Percentiles rank a stretch among this genome's conserved stretches.
phyloP scores from a whole-genome alignment of 176 grass and related monocot genomes.

The Bonia amplexicaulis region DNA sequence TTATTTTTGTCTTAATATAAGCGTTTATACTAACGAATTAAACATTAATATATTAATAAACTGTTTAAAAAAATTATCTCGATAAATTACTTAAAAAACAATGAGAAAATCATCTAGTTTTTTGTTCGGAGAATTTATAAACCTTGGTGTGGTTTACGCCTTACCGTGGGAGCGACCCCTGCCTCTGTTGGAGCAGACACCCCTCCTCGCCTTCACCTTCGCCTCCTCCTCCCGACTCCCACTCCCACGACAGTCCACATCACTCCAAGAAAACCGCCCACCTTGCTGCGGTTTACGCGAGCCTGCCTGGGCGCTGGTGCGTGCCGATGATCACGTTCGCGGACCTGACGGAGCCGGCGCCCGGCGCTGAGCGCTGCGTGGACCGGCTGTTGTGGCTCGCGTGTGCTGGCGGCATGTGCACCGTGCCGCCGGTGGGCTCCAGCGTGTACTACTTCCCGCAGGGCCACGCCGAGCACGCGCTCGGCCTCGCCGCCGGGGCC shows the following conservation, averaged over 20 bases:
- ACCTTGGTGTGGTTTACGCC: too few relatives aligned
- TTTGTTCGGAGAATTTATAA: too few relatives aligned
- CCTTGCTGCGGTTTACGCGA: neutral
- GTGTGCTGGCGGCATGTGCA: slow-evolving; percentile 88
- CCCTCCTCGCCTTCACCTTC: neutral
- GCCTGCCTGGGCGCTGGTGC: neutral
- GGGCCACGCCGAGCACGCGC: slow-evolving; percentile 94
- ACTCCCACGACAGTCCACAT: neutral
- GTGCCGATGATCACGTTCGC: slow-evolving; percentile 62
- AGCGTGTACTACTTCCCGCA: slow-evolving; percentile 94
- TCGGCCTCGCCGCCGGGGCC: slow-evolving; percentile 17
- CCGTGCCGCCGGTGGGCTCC: slow-evolving; percentile 67
- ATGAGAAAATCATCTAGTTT: too few relatives aligned
- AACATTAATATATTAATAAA: too few relatives aligned
- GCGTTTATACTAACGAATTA: too few relatives aligned
- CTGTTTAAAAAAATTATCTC: too few relatives aligned
- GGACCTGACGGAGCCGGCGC: slow-evolving; percentile 49
- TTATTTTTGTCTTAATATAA: too few relatives aligned
- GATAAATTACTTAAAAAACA: too few relatives aligned
- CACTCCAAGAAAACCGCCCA: neutral
- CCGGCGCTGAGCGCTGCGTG: slow-evolving; percentile 50
- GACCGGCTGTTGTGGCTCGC: slow-evolving; percentile 93
- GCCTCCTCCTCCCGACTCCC: neutral
- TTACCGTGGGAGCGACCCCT: slow-evolving; percentile 9
- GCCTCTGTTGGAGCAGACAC: neutral